These are phyloP conservation scores for Cystofilobasidium ferigula DNA, from an alignment of 768 basidiomycete species.

Conservation along the genomic window DNA sequence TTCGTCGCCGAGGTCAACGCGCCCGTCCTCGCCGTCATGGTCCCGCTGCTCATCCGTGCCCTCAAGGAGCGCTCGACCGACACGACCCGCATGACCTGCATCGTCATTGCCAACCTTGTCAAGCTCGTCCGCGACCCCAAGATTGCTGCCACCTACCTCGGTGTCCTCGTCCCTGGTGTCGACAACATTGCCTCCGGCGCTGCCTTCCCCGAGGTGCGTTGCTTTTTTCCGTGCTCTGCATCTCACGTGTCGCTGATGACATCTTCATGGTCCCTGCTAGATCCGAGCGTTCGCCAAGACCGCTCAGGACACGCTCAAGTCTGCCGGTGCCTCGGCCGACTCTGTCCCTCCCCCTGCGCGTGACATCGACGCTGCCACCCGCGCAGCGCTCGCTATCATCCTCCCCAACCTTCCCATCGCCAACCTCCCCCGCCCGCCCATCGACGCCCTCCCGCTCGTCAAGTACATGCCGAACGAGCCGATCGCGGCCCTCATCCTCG, in stretches of 20 bases:
- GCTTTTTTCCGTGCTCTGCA: not conserved
- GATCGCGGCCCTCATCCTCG: slow-evolving; percentile 51
- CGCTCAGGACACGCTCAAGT: slow-evolving; percentile 65
- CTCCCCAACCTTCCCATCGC: slow-evolving; percentile 50
- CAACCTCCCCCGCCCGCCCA: slow-evolving; percentile 40
- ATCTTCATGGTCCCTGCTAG: not conserved
- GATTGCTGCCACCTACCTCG: slow-evolving; percentile 79
- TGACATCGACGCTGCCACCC: slow-evolving; percentile 55
- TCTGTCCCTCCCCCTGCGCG: slow-evolving; percentile 55
- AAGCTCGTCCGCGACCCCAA: slow-evolving; percentile 88
- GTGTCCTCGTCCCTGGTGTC: slow-evolving; percentile 76
- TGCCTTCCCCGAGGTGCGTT: slow-evolving; percentile 69
- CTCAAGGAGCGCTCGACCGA: slow-evolving; percentile 94
- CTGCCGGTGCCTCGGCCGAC: slow-evolving; percentile 66
- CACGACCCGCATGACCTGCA: slow-evolving; percentile 83
- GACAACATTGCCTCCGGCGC: slow-evolving; percentile 79
- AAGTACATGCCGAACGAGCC: slow-evolving; percentile 46
- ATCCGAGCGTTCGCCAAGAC: slow-evolving; percentile 86
- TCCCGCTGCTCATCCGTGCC: slow-evolving; percentile 78
- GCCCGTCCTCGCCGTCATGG: slow-evolving; percentile 90
- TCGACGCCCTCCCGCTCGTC: slow-evolving; percentile 43
- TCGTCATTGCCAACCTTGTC: slow-evolving; percentile 90
- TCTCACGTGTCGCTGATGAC: too few relatives aligned
- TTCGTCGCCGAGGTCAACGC: slow-evolving; percentile 95
- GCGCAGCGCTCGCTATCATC: slow-evolving; percentile 49